Percentiles rank a stretch among this genome's conserved stretches.
These are phyloP conservation scores for Linnemannia zychae DNA, from an alignment of 192 early-diverging fungal genomes.

Conservation along the genomic window DNA sequence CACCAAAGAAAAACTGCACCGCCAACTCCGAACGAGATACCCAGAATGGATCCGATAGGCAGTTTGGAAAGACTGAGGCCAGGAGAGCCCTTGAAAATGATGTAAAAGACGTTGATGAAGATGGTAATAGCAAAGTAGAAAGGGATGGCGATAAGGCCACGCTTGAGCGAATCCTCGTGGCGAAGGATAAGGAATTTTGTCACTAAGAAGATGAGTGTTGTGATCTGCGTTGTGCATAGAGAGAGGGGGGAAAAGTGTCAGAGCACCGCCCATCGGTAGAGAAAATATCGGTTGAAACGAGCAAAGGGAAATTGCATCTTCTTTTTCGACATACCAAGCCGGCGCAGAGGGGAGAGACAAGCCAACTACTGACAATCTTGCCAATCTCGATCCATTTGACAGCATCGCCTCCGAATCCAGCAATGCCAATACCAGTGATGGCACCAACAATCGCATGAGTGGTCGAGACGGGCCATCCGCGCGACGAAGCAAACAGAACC, in stretches of 20 bases:
- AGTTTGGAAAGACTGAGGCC: slow-evolving; percentile 58
- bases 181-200: slow-evolving; percentile 76
- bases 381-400: slow-evolving; percentile 70
- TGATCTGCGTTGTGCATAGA: slow-evolving; percentile 3
- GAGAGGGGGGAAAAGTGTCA: background rate
- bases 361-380: slow-evolving; percentile 66
- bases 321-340: slow-evolving; percentile 60
- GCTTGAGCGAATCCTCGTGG: slow-evolving; percentile 70
- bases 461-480: slow-evolving; percentile 84
- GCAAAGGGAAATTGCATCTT: no score
- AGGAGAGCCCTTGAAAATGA: slow-evolving; percentile 80
- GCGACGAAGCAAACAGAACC: slow-evolving; percentile 78
- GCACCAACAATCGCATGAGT: slow-evolving; percentile 90
- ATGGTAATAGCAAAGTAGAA: slow-evolving; percentile 79
- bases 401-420: slow-evolving; percentile 73
- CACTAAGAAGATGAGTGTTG: slow-evolving; percentile 73
- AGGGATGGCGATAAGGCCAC: slow-evolving; percentile 77
- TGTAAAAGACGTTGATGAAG: slow-evolving; percentile 75
- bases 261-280: background rate
- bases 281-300: background rate
- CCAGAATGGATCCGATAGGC: slow-evolving; percentile 66
- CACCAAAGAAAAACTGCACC: slow-evolving; percentile 65
- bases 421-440: slow-evolving; percentile 80
- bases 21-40: slow-evolving; percentile 73
- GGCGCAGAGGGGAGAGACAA: slow-evolving; percentile 78